A percentile compares a stretch with the other conserved stretches of the same genome.
These are phyloP conservation scores for Atkinsonella hypoxylon DNA, from an alignment of 2,329 filamentous ascomycete species.

Conservation along the genomic window DNA sequence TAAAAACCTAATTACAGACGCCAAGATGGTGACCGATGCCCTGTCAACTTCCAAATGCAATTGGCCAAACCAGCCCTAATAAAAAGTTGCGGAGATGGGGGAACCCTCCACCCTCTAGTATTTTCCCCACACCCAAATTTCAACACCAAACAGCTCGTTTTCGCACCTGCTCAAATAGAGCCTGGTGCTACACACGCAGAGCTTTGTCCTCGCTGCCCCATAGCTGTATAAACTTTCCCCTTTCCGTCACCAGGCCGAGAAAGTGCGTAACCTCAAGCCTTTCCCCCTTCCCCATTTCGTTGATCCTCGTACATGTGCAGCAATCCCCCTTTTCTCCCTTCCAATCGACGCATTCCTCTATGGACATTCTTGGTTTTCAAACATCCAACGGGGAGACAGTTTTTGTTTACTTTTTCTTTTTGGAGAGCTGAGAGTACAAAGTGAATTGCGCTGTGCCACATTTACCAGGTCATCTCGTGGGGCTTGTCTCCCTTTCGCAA, in stretches of 20 bases:
- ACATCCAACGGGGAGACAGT: neutral
- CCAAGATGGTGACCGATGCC: slow-evolving; percentile 51
- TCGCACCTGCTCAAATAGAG: slow-evolving; percentile 1
- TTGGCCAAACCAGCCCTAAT: slow-evolving; percentile 45
- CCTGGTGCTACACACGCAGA: slow-evolving; percentile 3
- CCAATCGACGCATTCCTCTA: slow-evolving; percentile 1
- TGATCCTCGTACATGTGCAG: neutral
- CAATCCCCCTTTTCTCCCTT: slow-evolving; percentile 3
- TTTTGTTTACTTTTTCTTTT: too few species aligned
- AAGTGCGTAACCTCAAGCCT: neutral
- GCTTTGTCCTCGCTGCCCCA: slow-evolving; percentile 5
- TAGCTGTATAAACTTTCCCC: neutral
- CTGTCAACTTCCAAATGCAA: slow-evolving; percentile 54
- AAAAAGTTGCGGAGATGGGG: slow-evolving; percentile 24
- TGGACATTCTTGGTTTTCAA: slow-evolving; percentile 6
- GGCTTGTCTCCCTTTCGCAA: slow-evolving; percentile 98
- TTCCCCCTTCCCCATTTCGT: neutral
- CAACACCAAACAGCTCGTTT: slow-evolving; percentile 22
- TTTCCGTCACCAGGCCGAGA: neutral
- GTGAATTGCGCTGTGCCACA: slow-evolving; percentile 3
- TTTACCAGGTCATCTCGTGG: slow-evolving; percentile 99
- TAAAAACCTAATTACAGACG: slow-evolving; percentile 57
- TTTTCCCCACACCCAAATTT: slow-evolving; percentile 23
- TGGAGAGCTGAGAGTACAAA: neutral
- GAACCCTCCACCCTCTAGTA: neutral